Evolutionary conservation across 2,329 filamentous ascomycete genomes (phyloP), one percentile per base, ranked within the genome.

Genomic region (Colletotrichum trifolii): DNA sequence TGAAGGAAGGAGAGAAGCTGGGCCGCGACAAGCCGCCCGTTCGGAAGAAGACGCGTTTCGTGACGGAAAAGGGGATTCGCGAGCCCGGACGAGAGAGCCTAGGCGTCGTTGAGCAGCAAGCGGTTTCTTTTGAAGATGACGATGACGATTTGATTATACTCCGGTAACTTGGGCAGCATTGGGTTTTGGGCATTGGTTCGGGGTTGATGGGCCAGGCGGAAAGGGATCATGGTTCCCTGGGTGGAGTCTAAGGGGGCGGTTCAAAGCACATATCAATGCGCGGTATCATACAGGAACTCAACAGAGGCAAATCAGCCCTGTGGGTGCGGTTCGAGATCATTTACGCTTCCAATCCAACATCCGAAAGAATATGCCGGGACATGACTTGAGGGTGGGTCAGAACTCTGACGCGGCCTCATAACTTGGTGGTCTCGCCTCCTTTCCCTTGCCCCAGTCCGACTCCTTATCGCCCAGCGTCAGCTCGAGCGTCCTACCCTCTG

Each of bases 61-160:
- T 94, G 45, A 93, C 91, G 34, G 88, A 89, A 46, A 92, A 90
- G 74, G 91, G 91, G 0, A 94, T 94, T 67, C 86, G 88, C 59
- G 91, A 93, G 76, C 91, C 91, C 4, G 91, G 91, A 1, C 82
- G 91, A 65, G 91, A 94, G 72, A 93, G 91, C 72, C 74, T 94
- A 2, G 88, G 89, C 9, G 80, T 76, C n/a, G 85, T 86, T 55
- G 75, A 80, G 64, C 54, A 60, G 48, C 54, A 50, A 43, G 36
- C 60, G 45, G 46, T 66, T 54, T 66, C 64, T 35, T 66, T 66
- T 53, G 73, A 73, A 67, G 75, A 81, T 58, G 80, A 83, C 65
- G 81, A 84, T 54, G 80, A 81, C 61, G 86, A 88, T 68, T 71
- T 85, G 69, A 73, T 85, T 61, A 83, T 85, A 73, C 73, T 83